These are phyloP conservation scores for Hordeum marinum DNA, from an alignment of 176 grass and related monocot genomes.

Conservation along the genomic window DNA sequence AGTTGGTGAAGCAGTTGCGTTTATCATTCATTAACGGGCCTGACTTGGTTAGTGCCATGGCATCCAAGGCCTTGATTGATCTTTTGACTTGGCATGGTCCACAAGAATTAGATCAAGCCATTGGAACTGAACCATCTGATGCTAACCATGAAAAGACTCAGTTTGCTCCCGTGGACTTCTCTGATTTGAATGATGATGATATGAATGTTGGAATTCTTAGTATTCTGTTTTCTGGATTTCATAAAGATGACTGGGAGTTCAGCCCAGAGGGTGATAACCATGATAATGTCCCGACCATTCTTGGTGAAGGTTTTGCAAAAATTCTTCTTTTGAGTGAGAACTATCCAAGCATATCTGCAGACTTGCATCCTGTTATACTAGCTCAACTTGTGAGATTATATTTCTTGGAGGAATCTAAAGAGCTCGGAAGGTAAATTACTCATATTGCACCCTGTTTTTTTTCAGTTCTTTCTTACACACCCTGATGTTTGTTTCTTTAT, in stretches of 20 bases:
- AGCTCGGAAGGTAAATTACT: conserved; percentile 68
- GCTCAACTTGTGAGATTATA: conserved; percentile 60
- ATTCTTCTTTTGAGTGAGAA: conserved; percentile 74
- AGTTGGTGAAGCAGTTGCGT: conserved; percentile 66
- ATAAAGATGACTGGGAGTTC: conserved; percentile 53
- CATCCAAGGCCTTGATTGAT: conserved; percentile 84
- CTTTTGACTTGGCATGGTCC: conserved; percentile 79
- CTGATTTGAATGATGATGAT: conserved; percentile 60
- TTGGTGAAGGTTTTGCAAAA: conserved; percentile 95
- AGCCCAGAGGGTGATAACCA: conserved; percentile 59
- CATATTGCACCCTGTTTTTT: conserved; percentile 10
- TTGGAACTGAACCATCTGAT: conserved; percentile 50
- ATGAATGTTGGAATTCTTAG: conserved; percentile 59
- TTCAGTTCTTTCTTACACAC: conserved; percentile 11
- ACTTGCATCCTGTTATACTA: conserved; percentile 65
- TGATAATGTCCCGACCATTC: conserved; percentile 61
- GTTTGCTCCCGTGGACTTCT: conserved; percentile 51
- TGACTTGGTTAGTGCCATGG: conserved; percentile 71
- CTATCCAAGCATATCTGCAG: conserved; percentile 58
- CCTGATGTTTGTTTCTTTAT: not conserved
- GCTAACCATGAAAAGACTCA: conserved; percentile 34
- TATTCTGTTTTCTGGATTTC: conserved; percentile 71
- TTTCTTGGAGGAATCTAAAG: conserved; percentile 68
- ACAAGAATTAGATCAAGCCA: conserved; percentile 63
- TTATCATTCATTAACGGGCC: conserved; percentile 75